Evolutionary conservation across 345 rosid genomes (phyloP), one percentile per base, ranked within the genome.

Genomic region (Reutealis trisperma): DNA sequence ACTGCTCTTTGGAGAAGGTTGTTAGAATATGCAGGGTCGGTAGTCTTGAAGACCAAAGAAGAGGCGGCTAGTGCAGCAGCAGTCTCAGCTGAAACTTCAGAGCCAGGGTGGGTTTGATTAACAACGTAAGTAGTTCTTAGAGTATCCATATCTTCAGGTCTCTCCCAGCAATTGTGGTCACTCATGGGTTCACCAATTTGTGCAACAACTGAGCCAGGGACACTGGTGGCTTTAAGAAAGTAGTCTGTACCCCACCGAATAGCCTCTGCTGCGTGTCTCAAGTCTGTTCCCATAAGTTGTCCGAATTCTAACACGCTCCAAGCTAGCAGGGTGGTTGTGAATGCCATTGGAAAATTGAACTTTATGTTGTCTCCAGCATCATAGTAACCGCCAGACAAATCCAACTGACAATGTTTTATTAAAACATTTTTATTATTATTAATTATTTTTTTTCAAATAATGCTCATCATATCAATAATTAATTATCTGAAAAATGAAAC

Each of bases 121-220:
- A 78, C 77, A 25, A 73, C 67, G 44, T 72, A 78, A 66, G 67
- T 42, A 1, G 72, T 78, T 73, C 81, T 79, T 4, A n/a, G 57
- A 1, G 82, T 80, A 75, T 80, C 83, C 83, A 80, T 80, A 5
- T 80, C 83, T 69, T 80, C 83, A 44, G 79, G 83, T 25, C 83
- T 75, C 65, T 80, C 83, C 83, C 83, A 80, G 19, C 79, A 75
- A 30, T 55, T 52, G 25, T 80, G 83, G 75, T 70, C 81, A 2
- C 60, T 54, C 45, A 22, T 24, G 21, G 79, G 79, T 12, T 80
- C 79, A n/a, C 75, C 83, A 15, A 80, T 71, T 70, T 75, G 76
- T 25, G 72, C 79, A 4, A 70, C 70, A 4, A 80, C 72, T 22
- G 66, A 6, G 25, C 76, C 83, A 41, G 79, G 79, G 14, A 64